Evolutionary conservation across 2,329 filamentous ascomycete genomes (phyloP), one percentile per base, ranked within the genome.

Genomic region (Zasmidium citrigriseum): DNA sequence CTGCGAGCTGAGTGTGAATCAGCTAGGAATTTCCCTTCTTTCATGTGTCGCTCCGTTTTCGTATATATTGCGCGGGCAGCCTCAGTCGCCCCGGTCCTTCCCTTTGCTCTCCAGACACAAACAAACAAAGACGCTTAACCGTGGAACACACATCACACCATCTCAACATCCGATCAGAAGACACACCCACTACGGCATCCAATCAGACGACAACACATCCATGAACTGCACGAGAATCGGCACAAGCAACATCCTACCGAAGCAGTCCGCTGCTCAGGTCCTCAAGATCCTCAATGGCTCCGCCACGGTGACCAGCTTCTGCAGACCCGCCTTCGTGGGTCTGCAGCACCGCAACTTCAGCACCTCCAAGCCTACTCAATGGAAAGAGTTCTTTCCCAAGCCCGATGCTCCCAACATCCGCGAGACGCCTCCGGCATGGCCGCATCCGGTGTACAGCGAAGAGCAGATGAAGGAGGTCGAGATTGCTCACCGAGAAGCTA

Each of bases 401-500:
- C 74, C 74, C 21, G 74, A 80, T 44, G 75, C 77, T 18, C 73
- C 77, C 0, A 72, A 72, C 53, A 78, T 82, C 61, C 71, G 73
- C 45, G 76, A 72, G 41, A 82, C 79, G 0, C 70, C 76, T 52
- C 71, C 78, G 60, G 77, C 79, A 69, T 82, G 80, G 80, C 70
- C 73, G 4, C 80, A 82, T 68, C 80, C 79, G 50, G 67, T 77
- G 60, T 96, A 90, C 74, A 90, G 89, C 24, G 83, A 89, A 70
- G 82, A 89, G 62, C 88, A 97, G 73, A 95, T 98, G 89, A 79
- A 83, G 22, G 72, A 74, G 21, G 85, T 98, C 51, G 79, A 81
- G 47, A 85, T 93, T 2, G 91, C 88, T 21, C 93, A 98, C 72
- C 88, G 93, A 22, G 75, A 87, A 65, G 86, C 89, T 1, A 82